Evolutionary conservation across 2,329 filamentous ascomycete species (phyloP).

Genomic region (Septoria petroselini): DNA sequence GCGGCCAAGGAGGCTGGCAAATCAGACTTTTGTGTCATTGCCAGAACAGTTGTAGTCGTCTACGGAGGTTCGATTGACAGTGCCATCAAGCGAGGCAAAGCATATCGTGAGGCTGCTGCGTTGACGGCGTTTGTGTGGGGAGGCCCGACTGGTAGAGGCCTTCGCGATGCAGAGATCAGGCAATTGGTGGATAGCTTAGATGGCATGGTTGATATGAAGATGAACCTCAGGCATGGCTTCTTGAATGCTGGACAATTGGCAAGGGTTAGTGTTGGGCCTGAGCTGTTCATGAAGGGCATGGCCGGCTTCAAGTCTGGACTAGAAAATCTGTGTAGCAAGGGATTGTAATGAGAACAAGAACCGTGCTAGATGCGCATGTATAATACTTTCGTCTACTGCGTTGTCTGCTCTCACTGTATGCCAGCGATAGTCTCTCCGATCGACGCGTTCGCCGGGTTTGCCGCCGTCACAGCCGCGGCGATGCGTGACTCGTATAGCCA

Average conservation of each 20-base stretch:
- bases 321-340: slow-evolving; percentile 1
- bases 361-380: not conserved
- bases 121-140: slow-evolving; percentile 62
- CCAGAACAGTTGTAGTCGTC: slow-evolving; percentile 55
- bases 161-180: slow-evolving; percentile 49
- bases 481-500: slow-evolving; percentile 15
- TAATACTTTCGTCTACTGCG: not conserved
- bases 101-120: slow-evolving; percentile 58
- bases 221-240: slow-evolving; percentile 40
- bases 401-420: not conserved
- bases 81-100: slow-evolving; percentile 53
- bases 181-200: slow-evolving; percentile 49
- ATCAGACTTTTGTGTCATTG: slow-evolving; percentile 57
- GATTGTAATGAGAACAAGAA: not conserved
- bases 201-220: slow-evolving; percentile 51
- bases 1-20: slow-evolving; percentile 50
- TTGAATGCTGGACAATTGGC: slow-evolving; percentile 37
- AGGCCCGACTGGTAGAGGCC: slow-evolving; percentile 43
- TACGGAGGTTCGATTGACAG: slow-evolving; percentile 46
- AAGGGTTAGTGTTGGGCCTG: slow-evolving; percentile 55
- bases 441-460: slow-evolving; percentile 4
- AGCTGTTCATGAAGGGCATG: slow-evolving; percentile 22
- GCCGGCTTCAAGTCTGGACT: slow-evolving; percentile 12
- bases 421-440: slow-evolving; percentile 17
- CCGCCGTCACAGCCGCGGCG: not conserved